These are phyloP conservation scores for Spinacia oleracea DNA, from an alignment of 179 eudicot genomes.

Conservation along the genomic window DNA sequence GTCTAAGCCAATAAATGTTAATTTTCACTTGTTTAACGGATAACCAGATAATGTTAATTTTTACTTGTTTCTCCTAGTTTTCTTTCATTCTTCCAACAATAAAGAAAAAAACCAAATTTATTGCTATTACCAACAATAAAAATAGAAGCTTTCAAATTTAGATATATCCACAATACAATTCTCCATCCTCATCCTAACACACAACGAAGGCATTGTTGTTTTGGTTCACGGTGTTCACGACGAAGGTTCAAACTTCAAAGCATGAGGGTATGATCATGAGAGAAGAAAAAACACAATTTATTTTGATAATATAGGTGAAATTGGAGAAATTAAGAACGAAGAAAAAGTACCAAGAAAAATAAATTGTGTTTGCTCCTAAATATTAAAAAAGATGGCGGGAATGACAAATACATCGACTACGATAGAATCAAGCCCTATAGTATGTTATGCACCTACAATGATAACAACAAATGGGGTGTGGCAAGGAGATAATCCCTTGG, in stretches of 20 bases:
- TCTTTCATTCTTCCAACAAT: constrained; percentile 11
- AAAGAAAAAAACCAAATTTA: neutral
- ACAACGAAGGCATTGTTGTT: neutral
- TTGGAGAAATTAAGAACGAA: too few relatives aligned
- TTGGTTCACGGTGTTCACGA: neutral
- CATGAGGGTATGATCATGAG: neutral
- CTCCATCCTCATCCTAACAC: neutral
- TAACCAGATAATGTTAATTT: constrained; percentile 14
- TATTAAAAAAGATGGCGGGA: constrained; percentile 17
- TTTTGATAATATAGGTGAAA: too few relatives aligned
- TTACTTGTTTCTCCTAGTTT: constrained; percentile 11
- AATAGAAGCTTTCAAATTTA: constrained; percentile 1
- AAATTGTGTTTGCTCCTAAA: constrained; percentile 3
- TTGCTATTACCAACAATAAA: constrained; percentile 3
- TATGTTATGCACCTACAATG: constrained; percentile 86
- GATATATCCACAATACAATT: neutral
- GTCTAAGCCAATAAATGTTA: neutral
- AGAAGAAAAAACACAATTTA: neutral
- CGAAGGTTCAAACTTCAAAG: neutral
- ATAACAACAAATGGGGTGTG: constrained; percentile 89
- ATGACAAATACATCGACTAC: neutral
- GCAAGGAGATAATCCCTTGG: constrained; percentile 93
- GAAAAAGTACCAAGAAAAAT: neutral
- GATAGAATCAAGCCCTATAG: constrained; percentile 31
- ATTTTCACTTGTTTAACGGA: constrained; percentile 24